Conservation (phyloP, 2,329 filamentous ascomycete species). For the Aspergillus costaricaensis region DNA sequence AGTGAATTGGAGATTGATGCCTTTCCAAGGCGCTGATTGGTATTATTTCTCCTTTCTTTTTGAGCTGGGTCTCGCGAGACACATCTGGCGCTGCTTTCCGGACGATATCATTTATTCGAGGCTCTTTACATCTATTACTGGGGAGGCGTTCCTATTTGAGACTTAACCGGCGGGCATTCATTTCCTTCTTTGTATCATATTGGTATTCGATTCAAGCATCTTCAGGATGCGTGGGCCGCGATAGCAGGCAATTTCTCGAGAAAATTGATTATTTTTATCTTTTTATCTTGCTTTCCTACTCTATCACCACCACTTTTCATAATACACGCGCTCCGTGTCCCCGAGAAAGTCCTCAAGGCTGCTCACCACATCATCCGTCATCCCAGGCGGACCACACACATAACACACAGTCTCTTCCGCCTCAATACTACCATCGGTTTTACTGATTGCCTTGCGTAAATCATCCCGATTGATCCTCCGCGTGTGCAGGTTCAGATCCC, state of each 20-base stretch:
- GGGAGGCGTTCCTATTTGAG: background rate
- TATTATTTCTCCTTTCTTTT: background rate
- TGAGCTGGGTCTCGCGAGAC: background rate
- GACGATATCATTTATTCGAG: background rate
- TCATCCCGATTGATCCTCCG: conserved; percentile 42
- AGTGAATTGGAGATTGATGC: background rate
- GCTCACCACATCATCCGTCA: conserved; percentile 68
- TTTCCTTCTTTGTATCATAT: background rate
- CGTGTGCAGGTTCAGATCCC: conserved; percentile 30
- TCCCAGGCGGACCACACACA: conserved; percentile 66
- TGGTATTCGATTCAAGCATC: background rate
- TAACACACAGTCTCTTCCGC: conserved; percentile 57
- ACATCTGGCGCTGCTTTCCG: background rate
- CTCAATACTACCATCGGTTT: conserved; percentile 30
- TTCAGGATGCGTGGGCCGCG: background rate
- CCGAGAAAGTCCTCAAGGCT: conserved; percentile 43
- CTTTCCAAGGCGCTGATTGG: background rate
- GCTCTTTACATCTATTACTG: background rate
- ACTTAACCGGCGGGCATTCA: background rate
- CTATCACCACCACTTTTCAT: conserved; percentile 65
- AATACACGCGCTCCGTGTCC: conserved; percentile 53
- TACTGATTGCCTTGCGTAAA: conserved; percentile 34
- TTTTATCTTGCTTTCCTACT: background rate
- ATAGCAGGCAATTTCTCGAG: background rate
- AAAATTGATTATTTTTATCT: background rate